A percentile compares a stretch with the other conserved stretches of the same genome.
These are phyloP conservation scores for Garcia nutans DNA, from an alignment of 345 rosid genomes.

Conservation along the genomic window DNA sequence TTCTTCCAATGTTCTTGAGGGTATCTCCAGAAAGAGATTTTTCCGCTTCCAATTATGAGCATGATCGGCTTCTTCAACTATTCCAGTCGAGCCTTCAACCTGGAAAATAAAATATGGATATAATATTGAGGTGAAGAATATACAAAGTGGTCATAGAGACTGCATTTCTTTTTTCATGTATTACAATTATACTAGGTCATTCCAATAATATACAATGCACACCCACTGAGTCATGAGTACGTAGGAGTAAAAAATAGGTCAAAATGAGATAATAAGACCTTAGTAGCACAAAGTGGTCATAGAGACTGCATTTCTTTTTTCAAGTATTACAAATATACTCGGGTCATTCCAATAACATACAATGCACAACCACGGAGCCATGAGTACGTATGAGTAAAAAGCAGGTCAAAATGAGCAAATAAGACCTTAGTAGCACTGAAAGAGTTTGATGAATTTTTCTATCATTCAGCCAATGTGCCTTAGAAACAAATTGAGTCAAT, in stretches of 20 bases:
- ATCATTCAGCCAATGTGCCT: not conserved
- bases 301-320: not conserved
- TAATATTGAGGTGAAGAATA: conserved; percentile 11
- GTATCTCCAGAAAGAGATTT: conserved; percentile 78
- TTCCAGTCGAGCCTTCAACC: conserved; percentile 47
- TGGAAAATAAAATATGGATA: conserved; percentile 28
- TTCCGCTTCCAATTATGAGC: conserved; percentile 55
- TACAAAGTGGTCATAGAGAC: conserved; percentile 16
- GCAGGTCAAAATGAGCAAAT: not conserved
- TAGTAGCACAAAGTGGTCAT: too few relatives aligned
- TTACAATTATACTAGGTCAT: too few relatives aligned
- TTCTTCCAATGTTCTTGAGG: conserved; percentile 49
- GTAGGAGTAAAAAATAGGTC: too few relatives aligned
- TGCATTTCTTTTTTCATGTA: too few relatives aligned
- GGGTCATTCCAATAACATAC: not conserved
- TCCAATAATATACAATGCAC: too few relatives aligned
- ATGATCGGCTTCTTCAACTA: conserved; percentile 46
- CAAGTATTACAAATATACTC: not conserved
- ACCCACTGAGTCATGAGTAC: too few relatives aligned
- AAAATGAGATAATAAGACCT: too few relatives aligned
- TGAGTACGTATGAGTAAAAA: not conserved
- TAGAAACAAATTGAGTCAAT: not conserved
- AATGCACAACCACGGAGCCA: not conserved
- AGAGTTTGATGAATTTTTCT: not conserved
- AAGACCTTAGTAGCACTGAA: not conserved